phyloP scores from a whole-genome alignment of 768 basidiomycete genomes.

The Chalciporus chontae region DNA sequence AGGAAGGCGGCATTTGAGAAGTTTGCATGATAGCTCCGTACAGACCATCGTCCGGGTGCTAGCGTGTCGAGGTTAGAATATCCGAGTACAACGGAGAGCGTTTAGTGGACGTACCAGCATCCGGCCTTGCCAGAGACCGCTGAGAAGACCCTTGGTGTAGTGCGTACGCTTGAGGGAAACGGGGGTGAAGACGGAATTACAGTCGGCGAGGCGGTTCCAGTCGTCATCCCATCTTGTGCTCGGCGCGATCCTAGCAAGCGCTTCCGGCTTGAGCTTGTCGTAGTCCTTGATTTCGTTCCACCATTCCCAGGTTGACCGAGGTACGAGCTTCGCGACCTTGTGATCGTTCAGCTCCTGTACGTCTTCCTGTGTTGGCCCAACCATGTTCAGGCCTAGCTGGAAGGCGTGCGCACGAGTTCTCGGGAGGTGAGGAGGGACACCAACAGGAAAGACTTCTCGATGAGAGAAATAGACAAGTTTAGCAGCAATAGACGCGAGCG shows the following conservation, averaged over 20 bases:
- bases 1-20: constrained; percentile 22
- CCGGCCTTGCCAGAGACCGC: constrained; percentile 61
- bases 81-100: neutral
- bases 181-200: constrained; percentile 36
- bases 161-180: constrained; percentile 30
- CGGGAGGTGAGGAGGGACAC: constrained; percentile 37
- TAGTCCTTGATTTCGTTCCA: constrained; percentile 13
- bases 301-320: constrained; percentile 19
- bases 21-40: constrained; percentile 20
- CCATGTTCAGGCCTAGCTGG: constrained; percentile 22
- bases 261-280: constrained; percentile 24
- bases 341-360: constrained; percentile 52
- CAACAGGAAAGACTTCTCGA: constrained; percentile 46
- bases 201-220: constrained; percentile 52
- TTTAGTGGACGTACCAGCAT: constrained; percentile 47
- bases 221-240: constrained; percentile 53
- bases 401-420: constrained; percentile 30
- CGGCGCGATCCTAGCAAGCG: constrained; percentile 25
- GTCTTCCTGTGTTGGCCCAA: constrained; percentile 54
- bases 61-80: neutral
- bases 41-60: constrained; percentile 22
- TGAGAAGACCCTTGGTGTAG: constrained; percentile 50
- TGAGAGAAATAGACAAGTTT: constrained; percentile 62
- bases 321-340: constrained; percentile 32
- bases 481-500: constrained; percentile 54